Evolutionary conservation across 2,329 filamentous ascomycete genomes (phyloP), one percentile per base, ranked within the genome.

Genomic region (Claviceps pusilla): DNA sequence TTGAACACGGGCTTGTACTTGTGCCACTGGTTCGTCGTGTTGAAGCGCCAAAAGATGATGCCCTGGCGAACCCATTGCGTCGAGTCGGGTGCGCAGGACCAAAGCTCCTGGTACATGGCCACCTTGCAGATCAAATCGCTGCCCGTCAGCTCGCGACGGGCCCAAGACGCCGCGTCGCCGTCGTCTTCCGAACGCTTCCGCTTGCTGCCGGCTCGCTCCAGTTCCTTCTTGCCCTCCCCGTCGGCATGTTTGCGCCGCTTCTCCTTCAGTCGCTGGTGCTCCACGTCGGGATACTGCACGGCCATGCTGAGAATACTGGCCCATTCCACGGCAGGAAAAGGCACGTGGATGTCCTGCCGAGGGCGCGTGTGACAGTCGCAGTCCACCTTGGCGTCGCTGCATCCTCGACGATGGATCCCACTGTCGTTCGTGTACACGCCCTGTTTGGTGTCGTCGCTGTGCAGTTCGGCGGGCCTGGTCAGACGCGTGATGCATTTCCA

Each of bases 71-170:
- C 74, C 77, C 79, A 83, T 60, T 69, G 65, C 48, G 63, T 64
- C 16, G 67, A 69, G 55, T 73, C 71, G 6, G 74, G 74, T 4
- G 76, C 66, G 58, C 69, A 69, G 3, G 78, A 83, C 74, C 76
- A 82, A 41, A 84, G 73, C 69, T 84, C 81, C 64, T 84, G 81
- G 64, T 82, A 80, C 80, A 84, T 84, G 63, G 78, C 78, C 48
- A 83, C 79, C 64, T 77, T 76, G 59, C 75, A 72, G 52, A 83
- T 73, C 55, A 82, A 71, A 47, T 82, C 77, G 61, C 77, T 76
- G 58, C 76, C 75, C 1, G 75, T 75, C 28, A 63, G 63, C 55
- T 71, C 68, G 6, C 69, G 67, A 2, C 68, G 65, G 5, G 67
- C 62, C 69, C 69, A 71, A 1, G 68, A 66, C 7, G 68, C 66